Conservation (phyloP, 148 eudicot genomes). For the Hydrangea macrophylla region DNA sequence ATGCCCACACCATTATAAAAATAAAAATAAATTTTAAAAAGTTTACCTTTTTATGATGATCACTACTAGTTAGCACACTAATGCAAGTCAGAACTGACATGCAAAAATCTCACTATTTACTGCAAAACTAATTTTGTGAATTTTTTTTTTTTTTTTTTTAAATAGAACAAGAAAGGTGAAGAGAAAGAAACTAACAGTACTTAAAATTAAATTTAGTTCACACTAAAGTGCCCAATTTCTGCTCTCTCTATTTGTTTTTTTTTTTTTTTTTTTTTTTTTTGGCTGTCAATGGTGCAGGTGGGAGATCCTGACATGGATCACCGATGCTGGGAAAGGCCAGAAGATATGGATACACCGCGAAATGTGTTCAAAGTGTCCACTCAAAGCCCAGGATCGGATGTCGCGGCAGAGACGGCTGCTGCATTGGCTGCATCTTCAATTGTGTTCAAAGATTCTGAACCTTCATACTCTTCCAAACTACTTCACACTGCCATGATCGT, state of each 20-base stretch:
- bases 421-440: conserved; percentile 89
- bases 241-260: too few relatives aligned
- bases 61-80: too few relatives aligned
- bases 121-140: too few relatives aligned
- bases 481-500: conserved; percentile 57
- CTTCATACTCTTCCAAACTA: conserved; percentile 58
- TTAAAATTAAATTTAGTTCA: too few relatives aligned
- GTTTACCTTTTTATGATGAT: too few relatives aligned
- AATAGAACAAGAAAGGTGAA: not conserved
- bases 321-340: conserved; percentile 89
- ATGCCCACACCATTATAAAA: too few relatives aligned
- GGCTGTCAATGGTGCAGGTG: conserved; percentile 38
- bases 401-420: conserved; percentile 92
- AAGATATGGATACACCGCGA: conserved; percentile 92
- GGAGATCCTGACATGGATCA: conserved; percentile 81
- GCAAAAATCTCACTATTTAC: too few relatives aligned
- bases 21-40: too few relatives aligned
- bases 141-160: not conserved
- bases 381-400: conserved; percentile 85
- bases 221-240: too few relatives aligned
- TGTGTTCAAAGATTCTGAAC: conserved; percentile 70
- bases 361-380: conserved; percentile 63
- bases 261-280: not conserved
- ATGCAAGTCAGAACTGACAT: too few relatives aligned
- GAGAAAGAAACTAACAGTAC: too few relatives aligned